Conservation (phyloP, 352 stramenopile species). For the Phytopythium boreale region DNA sequence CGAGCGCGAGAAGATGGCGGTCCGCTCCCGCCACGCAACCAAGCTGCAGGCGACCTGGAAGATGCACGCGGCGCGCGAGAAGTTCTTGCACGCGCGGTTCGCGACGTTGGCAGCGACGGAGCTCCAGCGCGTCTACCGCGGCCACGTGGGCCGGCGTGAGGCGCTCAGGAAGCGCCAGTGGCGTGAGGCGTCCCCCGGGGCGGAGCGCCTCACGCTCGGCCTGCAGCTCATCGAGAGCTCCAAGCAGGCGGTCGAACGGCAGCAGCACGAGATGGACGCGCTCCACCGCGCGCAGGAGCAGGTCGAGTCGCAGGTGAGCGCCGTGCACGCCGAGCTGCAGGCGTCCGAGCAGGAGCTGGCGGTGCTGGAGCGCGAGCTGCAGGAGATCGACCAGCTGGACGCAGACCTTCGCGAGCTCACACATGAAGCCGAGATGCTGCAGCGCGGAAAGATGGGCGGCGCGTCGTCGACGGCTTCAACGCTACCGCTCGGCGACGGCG, state of each 20-base stretch:
- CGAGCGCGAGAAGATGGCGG: constrained; percentile 25
- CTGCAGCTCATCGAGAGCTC: constrained; percentile 91
- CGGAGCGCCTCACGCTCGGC: constrained; percentile 87
- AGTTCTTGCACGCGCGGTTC: constrained; percentile 64
- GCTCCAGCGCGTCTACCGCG: constrained; percentile 90
- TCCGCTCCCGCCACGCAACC: constrained; percentile 51
- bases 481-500: constrained; percentile 49
- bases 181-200: constrained; percentile 82
- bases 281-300: constrained; percentile 89
- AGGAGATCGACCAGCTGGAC: constrained; percentile 93
- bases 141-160: constrained; percentile 69
- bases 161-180: constrained; percentile 76
- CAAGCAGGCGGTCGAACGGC: constrained; percentile 90
- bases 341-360: constrained; percentile 90
- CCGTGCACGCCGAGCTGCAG: constrained; percentile 89
- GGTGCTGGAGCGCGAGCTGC: constrained; percentile 88
- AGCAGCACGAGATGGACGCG: constrained; percentile 91
- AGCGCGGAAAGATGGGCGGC: constrained; percentile 58
- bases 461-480: background rate
- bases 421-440: constrained; percentile 87
- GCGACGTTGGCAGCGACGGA: constrained; percentile 78
- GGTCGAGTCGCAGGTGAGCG: constrained; percentile 85
- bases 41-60: constrained; percentile 88
- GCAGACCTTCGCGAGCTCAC: constrained; percentile 87
- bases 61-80: constrained; percentile 75